Evolutionary conservation across 2,329 filamentous ascomycete species (phyloP), one percentile per base, ranked within the genome.

Genomic region (Trichoderma koningiopsis): DNA sequence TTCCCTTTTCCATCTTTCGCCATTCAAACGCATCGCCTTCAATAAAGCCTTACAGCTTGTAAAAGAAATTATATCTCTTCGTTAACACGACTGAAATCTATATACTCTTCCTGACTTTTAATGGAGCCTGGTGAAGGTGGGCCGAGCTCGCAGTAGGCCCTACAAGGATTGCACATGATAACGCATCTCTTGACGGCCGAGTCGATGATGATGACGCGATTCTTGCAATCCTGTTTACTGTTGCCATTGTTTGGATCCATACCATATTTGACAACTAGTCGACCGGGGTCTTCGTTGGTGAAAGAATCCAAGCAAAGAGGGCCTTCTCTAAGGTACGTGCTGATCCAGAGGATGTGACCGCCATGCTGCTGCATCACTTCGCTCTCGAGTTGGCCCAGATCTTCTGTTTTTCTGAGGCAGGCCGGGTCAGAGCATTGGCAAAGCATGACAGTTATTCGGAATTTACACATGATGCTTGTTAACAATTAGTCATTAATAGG

Each of bases 141-240:
- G 2, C 33, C 49, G 10, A 64, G 22, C n/a, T 64, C 61, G 10
- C 63, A 66, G 27, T 49, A 6, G n/a, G 40, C 55, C 27, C 13
- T 40, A n/a, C 63, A 66, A 24, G 27, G 37, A 58, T 58, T 29
- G 22, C 63, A 66, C 55, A 58, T 66, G 4, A 57, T 22, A 7
- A 58, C 16, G 6, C 63, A 57, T 49, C 55, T 66, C 55, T 66
- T 58, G 52, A 37, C 33, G 10, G 33, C 55, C 5, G 63, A 40
- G 11, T 66, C 53, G 40, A 66, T 66, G 40, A 66, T 10, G 40
- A 66, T 47, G n/a, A 8, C 27, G 29, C 61, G 61, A 22, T 70
- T 60, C 47, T 29, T 70, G 53, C 71, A 72, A 29, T 72, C 70
- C 29, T 69, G 70, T 29, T 47, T 71, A 49, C 64, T 70, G 68